Conservation (phyloP, 2,329 filamentous ascomycete genomes). For the Penicillium sp. region DNA sequence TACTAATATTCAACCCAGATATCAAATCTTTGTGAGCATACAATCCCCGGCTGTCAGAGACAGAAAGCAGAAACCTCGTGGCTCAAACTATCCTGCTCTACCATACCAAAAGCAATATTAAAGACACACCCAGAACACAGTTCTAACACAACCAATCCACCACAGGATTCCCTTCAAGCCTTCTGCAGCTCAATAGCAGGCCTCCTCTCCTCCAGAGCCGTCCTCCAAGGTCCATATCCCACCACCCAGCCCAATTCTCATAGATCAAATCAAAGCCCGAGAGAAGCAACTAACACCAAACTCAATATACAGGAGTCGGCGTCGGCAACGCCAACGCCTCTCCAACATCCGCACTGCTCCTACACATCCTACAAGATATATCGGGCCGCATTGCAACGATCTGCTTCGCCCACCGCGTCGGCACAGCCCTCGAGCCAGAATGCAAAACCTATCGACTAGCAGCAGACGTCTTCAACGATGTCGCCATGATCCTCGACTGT, state of each 20-base stretch:
- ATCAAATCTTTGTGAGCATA: conserved; percentile 64
- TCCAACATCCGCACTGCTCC: conserved; percentile 75
- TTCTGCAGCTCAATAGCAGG: conserved; percentile 46
- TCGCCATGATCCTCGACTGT: conserved; percentile 81
- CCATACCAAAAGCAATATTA: not conserved
- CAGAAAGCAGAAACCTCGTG: not conserved
- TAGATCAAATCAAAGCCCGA: not conserved
- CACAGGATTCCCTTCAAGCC: conserved; percentile 43
- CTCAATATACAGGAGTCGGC: conserved; percentile 60
- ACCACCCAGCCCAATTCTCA: not conserved
- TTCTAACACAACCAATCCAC: not conserved
- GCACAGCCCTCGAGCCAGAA: conserved; percentile 81
- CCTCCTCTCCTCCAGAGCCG: conserved; percentile 75
- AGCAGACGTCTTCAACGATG: conserved; percentile 85
- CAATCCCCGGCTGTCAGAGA: not conserved
- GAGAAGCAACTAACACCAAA: not conserved
- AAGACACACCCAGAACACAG: not conserved
- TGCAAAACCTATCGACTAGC: conserved; percentile 87
- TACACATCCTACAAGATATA: conserved; percentile 80
- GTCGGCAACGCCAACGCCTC: conserved; percentile 78
- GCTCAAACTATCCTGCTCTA: not conserved
- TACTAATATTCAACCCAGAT: conserved; percentile 46
- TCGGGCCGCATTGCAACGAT: conserved; percentile 82
- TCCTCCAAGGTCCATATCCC: conserved; percentile 63
- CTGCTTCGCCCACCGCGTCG: conserved; percentile 77